Evolutionary conservation across 768 basidiomycete genomes (phyloP), one percentile per base, ranked within the genome.

Genomic region (Nidularia sp.): DNA sequence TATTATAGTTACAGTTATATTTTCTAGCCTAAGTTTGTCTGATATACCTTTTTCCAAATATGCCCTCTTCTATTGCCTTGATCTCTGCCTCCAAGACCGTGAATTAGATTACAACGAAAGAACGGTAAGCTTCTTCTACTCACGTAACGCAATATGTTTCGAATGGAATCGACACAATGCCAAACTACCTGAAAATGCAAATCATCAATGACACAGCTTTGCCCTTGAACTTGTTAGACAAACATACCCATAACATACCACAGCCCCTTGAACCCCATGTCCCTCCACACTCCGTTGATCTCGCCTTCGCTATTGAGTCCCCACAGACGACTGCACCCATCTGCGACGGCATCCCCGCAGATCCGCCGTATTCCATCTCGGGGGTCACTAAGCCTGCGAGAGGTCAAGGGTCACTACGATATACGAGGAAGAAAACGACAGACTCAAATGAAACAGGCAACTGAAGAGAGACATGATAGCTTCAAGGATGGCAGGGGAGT

Each of bases 281-380:
- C 76, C 7, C 77, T 70, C 70, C 71, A 81, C 5, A 63, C 62
- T 0, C 79, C 78, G 33, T 72, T 67, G 12, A 84, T 61, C 61
- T 88, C 85, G 12, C 85, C 84, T 68, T 93, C 85, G 12, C 66
- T 59, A 64, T 86, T 73, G 45, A 89, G 56, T 29, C 86, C 80
- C 85, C 85, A 82, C 9, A 86, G 62, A 9, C 68, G 69, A 53
- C 77, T 74, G 57, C 83, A 66, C 64, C 69, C 66, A 51, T 65
- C 57, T 1, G 66, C 72, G 5, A 79, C 58, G n/a, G 77, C 76
- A 2, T 74, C 69, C 1, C 77, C 80, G 50, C 78, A 73, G n/a
- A 86, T 56, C n/a, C 63, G 60, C 42, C 60, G 60, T 34, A 85
- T 62, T 4, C 70, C 60, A 5, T 63, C 62, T 6, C 63, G 63